phyloP scores from a whole-genome alignment of 345 rosid species.

The Laguncularia racemosa region DNA sequence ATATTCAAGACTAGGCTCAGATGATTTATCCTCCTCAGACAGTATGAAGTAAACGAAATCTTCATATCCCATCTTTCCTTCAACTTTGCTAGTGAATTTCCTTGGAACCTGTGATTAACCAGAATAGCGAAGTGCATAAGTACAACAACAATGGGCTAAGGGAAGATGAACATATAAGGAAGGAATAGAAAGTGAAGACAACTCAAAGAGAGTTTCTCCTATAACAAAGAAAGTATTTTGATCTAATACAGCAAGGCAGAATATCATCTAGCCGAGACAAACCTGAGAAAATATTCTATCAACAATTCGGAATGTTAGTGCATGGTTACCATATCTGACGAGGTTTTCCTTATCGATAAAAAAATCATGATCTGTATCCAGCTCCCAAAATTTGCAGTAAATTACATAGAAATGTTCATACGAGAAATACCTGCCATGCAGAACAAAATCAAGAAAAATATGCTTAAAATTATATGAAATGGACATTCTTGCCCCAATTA shows the following conservation, averaged over 20 bases:
- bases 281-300: conserved; percentile 96
- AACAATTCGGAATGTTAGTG: conserved; percentile 92
- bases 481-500: background rate
- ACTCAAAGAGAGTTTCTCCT: background rate
- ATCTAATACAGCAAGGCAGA: background rate
- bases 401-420: conserved; percentile 95
- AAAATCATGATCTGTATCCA: conserved; percentile 97
- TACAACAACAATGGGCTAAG: background rate
- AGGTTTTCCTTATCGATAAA: conserved; percentile 98
- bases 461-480: background rate
- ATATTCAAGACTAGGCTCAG: conserved; percentile 92
- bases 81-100: conserved; percentile 76
- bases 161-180: background rate
- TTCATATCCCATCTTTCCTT: conserved; percentile 96
- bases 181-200: background rate
- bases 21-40: conserved; percentile 95
- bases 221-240: background rate
- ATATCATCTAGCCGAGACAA: conserved; percentile 13
- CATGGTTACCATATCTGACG: conserved; percentile 93
- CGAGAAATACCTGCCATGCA: conserved; percentile 67
- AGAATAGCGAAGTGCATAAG: background rate
- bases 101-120: conserved; percentile 49
- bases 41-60: conserved; percentile 93
- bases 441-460: conserved; percentile 3
- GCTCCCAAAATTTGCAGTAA: conserved; percentile 99